Conservation (phyloP, 805 yeast species). For the Teunomyces pallodes region DNA sequence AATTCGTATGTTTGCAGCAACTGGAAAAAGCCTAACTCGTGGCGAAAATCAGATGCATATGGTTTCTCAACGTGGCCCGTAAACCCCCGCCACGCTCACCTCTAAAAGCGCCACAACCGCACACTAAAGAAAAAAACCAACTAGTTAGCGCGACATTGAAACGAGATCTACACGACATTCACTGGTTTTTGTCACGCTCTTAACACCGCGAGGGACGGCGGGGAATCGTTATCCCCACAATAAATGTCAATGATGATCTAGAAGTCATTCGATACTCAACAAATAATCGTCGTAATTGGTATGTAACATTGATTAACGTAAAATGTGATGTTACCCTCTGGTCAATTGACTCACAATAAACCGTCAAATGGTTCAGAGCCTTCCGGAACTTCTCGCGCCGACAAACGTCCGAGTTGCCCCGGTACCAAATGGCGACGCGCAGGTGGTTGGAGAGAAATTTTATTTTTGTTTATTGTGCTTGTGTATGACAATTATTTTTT, state of each 20-base stretch:
- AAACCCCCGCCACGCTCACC: not conserved
- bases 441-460: not conserved
- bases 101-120: not conserved
- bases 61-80: not conserved
- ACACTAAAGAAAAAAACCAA: not conserved
- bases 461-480: not conserved
- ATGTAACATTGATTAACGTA: too few relatives aligned
- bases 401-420: slow-evolving; percentile 1
- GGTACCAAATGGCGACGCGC: not conserved
- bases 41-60: not conserved
- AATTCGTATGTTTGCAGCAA: too few relatives aligned
- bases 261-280: not conserved
- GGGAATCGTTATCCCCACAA: slow-evolving; percentile 1
- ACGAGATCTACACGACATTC: not conserved
- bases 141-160: not conserved
- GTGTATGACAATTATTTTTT: not conserved
- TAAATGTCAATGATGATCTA: not conserved
- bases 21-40: too few relatives aligned
- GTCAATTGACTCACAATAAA: too few relatives aligned
- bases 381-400: not conserved
- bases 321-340: too few relatives aligned
- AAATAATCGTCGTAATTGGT: not conserved
- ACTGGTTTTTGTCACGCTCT: not conserved
- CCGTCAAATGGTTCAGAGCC: not conserved
- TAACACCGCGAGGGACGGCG: slow-evolving; percentile 2